Evolutionary conservation across 148 eudicot genomes (phyloP).

Genomic region (Diospyros lotus): DNA sequence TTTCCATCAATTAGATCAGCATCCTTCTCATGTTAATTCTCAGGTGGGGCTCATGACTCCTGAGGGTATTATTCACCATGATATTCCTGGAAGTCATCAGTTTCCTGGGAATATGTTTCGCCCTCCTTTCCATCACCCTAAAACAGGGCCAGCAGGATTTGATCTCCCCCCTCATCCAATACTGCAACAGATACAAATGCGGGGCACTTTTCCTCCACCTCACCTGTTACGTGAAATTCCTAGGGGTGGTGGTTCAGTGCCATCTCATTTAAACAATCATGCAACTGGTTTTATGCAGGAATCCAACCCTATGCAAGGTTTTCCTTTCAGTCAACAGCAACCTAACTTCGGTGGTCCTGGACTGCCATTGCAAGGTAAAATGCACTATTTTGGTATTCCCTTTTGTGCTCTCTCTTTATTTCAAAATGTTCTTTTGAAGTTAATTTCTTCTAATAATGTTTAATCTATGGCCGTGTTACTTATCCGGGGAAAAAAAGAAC

Average conservation of each 20-base stretch:
- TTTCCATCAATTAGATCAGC: constrained; percentile 50
- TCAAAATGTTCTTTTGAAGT: not conserved
- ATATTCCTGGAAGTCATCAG: constrained; percentile 45
- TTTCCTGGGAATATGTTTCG: constrained; percentile 51
- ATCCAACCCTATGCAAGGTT: constrained; percentile 51
- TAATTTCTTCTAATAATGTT: not conserved
- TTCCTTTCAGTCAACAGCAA: constrained; percentile 60
- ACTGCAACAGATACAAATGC: constrained; percentile 67
- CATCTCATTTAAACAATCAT: constrained; percentile 44
- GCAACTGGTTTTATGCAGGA: constrained; percentile 47
- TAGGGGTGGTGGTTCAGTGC: constrained; percentile 46
- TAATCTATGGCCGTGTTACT: not conserved
- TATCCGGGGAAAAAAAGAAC: not conserved
- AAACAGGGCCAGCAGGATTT: constrained; percentile 42
- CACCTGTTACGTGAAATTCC: constrained; percentile 46
- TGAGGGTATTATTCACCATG: constrained; percentile 44
- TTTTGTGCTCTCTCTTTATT: not conserved
- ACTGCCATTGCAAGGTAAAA: constrained; percentile 59
- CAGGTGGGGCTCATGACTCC: constrained; percentile 60
- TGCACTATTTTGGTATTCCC: not conserved
- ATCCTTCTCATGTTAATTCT: constrained; percentile 52
- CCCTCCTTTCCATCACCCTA: constrained; percentile 54
- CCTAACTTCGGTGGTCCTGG: constrained; percentile 57
- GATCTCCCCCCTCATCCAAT: constrained; percentile 60
- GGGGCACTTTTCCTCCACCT: constrained; percentile 48